Evolutionary conservation across 2,329 filamentous ascomycete species (phyloP).

Genomic region (Calonectria henricotiae): DNA sequence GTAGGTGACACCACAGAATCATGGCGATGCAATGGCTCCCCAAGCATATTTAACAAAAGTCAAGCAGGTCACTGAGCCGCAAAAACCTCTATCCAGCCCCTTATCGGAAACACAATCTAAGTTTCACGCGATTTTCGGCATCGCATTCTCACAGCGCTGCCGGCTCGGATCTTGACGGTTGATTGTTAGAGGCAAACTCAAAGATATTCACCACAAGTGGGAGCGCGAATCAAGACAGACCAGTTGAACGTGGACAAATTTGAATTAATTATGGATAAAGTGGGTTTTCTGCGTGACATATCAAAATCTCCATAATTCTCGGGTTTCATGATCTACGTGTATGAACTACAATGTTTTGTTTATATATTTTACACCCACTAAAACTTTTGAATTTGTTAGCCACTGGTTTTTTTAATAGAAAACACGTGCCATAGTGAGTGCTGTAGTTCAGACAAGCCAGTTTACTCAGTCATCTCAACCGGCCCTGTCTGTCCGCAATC

Average conservation of each 20-base stretch:
- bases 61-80: neutral
- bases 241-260: too few relatives aligned
- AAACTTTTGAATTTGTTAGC: constrained; percentile 25
- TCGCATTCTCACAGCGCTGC: too few relatives aligned
- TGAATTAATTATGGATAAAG: too few relatives aligned
- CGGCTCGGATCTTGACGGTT: neutral
- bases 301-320: too few relatives aligned
- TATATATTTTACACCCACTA: neutral
- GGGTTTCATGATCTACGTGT: neutral
- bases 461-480: constrained; percentile 79
- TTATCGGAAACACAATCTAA: neutral
- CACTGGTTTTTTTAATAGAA: neutral
- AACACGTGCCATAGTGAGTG: constrained; percentile 5
- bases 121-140: too few relatives aligned
- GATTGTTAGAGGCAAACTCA: neutral
- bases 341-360: neutral
- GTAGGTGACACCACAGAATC: neutral
- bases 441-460: constrained; percentile 72
- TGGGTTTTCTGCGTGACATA: too few relatives aligned
- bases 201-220: too few relatives aligned
- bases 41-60: neutral
- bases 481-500: constrained; percentile 63
- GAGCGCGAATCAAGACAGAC: too few relatives aligned
- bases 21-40: neutral
- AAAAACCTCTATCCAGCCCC: neutral